Evolutionary conservation across 2,329 filamentous ascomycete species (phyloP).

Genomic region (Alternaria gaisen): DNA sequence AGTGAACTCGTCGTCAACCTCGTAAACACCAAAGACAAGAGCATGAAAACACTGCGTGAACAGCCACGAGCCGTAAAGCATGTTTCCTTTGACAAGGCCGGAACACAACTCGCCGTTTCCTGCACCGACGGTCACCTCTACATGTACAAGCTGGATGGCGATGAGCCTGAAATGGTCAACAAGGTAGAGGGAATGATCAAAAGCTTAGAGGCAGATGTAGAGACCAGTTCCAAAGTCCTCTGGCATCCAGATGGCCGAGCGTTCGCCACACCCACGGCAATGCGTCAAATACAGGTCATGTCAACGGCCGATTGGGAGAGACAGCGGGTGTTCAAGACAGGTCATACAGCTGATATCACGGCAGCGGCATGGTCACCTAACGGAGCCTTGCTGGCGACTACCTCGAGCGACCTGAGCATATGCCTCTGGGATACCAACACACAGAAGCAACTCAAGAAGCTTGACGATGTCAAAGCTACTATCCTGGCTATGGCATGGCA

Average conservation of each 20-base stretch:
- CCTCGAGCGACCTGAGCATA: constrained; percentile 68
- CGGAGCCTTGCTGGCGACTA: constrained; percentile 80
- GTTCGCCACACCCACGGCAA: constrained; percentile 85
- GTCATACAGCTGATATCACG: constrained; percentile 85
- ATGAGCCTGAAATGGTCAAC: constrained; percentile 81
- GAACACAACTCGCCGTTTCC: constrained; percentile 78
- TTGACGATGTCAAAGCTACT: constrained; percentile 75
- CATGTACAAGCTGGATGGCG: constrained; percentile 81
- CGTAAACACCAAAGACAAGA: constrained; percentile 82
- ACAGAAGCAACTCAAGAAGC: constrained; percentile 79
- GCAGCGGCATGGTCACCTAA: constrained; percentile 94
- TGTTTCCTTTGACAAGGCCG: constrained; percentile 84
- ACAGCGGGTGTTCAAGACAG: constrained; percentile 79
- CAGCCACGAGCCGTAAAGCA: constrained; percentile 91
- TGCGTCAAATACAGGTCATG: constrained; percentile 80
- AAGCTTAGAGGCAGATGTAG: constrained; percentile 77
- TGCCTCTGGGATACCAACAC: constrained; percentile 90
- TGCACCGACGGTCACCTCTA: constrained; percentile 91
- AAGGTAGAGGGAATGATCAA: constrained; percentile 89
- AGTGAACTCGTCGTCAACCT: constrained; percentile 89
- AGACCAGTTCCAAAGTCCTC: constrained; percentile 75
- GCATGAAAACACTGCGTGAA: constrained; percentile 80
- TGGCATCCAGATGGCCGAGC: constrained; percentile 97
- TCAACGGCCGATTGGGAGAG: constrained; percentile 91
- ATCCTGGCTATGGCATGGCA: constrained; percentile 92